Evolutionary conservation across 331 rosid genomes (phyloP).

Genomic region (Stylosanthes scabra): DNA sequence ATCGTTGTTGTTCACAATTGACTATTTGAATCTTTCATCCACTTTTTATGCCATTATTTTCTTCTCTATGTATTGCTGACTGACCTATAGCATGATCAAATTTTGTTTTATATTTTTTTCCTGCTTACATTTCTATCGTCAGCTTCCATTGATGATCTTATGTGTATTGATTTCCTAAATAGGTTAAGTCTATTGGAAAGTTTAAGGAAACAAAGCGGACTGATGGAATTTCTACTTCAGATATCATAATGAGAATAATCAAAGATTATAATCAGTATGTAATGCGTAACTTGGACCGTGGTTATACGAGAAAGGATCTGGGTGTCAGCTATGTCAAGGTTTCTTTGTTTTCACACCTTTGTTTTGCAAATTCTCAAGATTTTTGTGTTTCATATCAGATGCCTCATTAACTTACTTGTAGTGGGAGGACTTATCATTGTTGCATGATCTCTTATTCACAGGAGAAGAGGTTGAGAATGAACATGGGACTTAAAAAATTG

Average conservation of each 20-base stretch:
- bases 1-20: slow-evolving; percentile 14
- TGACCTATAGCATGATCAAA: slow-evolving; percentile 12
- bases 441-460: slow-evolving; percentile 37
- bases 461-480: slow-evolving; percentile 95
- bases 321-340: slow-evolving; percentile 98
- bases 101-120: slow-evolving; percentile 11
- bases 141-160: slow-evolving; percentile 26
- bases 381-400: slow-evolving; percentile 22
- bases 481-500: slow-evolving; percentile 83
- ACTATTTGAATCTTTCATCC: slow-evolving; percentile 6
- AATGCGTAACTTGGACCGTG: slow-evolving; percentile 94
- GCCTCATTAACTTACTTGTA: slow-evolving; percentile 7
- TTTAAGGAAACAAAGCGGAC: slow-evolving; percentile 94
- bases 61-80: slow-evolving; percentile 6
- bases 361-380: slow-evolving; percentile 21
- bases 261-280: slow-evolving; percentile 96
- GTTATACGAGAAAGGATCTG: slow-evolving; percentile 93
- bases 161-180: slow-evolving; percentile 27
- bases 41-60: not conserved
- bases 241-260: slow-evolving; percentile 93
- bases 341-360: slow-evolving; percentile 26
- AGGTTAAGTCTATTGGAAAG: slow-evolving; percentile 87
- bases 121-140: not conserved
- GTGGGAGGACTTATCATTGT: slow-evolving; percentile 32
- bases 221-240: slow-evolving; percentile 96